Percentiles rank a stretch among this genome's conserved stretches.
These are phyloP conservation scores for Exidia glandulosa DNA, from an alignment of 768 basidiomycete species.

Conservation along the genomic window DNA sequence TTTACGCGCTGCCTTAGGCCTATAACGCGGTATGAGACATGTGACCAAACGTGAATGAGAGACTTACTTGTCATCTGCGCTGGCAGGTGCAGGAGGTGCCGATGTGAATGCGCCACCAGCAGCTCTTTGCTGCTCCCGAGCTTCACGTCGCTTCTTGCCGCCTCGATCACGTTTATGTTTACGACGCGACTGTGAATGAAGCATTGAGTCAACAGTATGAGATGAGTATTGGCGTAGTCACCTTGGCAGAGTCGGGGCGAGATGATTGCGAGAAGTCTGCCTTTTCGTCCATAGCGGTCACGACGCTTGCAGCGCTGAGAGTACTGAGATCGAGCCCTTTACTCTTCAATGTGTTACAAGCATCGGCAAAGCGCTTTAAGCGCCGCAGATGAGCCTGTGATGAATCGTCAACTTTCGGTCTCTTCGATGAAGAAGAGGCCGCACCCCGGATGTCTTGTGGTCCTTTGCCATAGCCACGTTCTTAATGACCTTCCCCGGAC, in stretches of 20 bases:
- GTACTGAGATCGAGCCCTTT: not conserved
- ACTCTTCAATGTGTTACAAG: not conserved
- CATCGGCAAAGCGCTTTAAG: constrained; percentile 1
- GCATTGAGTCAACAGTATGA: not conserved
- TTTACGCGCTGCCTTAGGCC: too few relatives aligned
- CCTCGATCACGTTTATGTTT: not conserved
- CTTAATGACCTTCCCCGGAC: constrained; percentile 66
- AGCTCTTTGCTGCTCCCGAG: not conserved
- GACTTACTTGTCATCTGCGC: too few relatives aligned
- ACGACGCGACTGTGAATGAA: not conserved
- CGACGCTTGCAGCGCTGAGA: constrained; percentile 1
- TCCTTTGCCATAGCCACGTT: constrained; percentile 39
- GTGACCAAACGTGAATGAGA: too few relatives aligned
- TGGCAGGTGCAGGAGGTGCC: too few relatives aligned
- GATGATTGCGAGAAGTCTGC: not conserved
- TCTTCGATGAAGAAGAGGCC: not conserved
- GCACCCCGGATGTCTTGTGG: constrained; percentile 51
- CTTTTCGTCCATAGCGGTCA: not conserved
- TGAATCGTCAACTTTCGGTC: not conserved
- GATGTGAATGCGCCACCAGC: not conserved
- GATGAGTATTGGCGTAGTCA: too few relatives aligned
- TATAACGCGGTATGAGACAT: too few relatives aligned
- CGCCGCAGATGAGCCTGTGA: constrained; percentile 4
- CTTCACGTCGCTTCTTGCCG: not conserved
- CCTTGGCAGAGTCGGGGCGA: not conserved